Evolutionary conservation across 352 stramenopile genomes (phyloP).

Genomic region (Globisporangium abappressorium): DNA sequence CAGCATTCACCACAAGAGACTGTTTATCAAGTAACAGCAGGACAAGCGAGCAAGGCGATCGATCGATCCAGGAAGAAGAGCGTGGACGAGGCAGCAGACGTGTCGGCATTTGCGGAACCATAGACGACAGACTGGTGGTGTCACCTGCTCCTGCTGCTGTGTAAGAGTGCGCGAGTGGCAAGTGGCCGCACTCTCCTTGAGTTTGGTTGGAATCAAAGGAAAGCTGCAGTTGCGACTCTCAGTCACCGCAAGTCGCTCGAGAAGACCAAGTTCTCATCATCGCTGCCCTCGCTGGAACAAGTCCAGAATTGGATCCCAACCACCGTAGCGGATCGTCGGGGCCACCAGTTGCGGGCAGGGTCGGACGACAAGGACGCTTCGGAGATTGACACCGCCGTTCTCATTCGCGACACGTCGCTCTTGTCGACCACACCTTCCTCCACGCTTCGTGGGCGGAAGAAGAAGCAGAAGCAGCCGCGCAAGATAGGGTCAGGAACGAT

Average conservation of each 20-base stretch:
- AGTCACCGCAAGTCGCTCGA: slow-evolving; percentile 16
- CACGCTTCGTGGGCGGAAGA: slow-evolving; percentile 30
- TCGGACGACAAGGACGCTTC: slow-evolving; percentile 15
- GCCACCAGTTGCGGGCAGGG: background rate
- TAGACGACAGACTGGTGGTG: background rate
- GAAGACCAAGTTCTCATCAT: slow-evolving; percentile 27
- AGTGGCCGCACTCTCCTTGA: background rate
- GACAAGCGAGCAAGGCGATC: background rate
- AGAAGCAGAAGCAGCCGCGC: slow-evolving; percentile 22
- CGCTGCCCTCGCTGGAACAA: slow-evolving; percentile 15
- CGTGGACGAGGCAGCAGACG: background rate
- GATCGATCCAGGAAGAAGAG: background rate
- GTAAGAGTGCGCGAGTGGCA: background rate
- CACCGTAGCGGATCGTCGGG: background rate
- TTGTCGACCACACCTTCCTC: slow-evolving; percentile 7
- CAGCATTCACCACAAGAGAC: background rate
- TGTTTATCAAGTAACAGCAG: slow-evolving; percentile 1
- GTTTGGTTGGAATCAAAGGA: no score
- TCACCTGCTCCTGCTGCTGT: background rate
- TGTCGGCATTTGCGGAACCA: background rate
- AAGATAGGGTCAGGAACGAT: slow-evolving; percentile 24
- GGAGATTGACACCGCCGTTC: slow-evolving; percentile 20
- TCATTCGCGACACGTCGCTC: slow-evolving; percentile 9
- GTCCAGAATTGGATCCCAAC: background rate
- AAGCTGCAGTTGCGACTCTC: slow-evolving; percentile 8